Base-by-base conservation (phyloP, 139 green algal genomes). In the Micromonas pusilla region DNA sequence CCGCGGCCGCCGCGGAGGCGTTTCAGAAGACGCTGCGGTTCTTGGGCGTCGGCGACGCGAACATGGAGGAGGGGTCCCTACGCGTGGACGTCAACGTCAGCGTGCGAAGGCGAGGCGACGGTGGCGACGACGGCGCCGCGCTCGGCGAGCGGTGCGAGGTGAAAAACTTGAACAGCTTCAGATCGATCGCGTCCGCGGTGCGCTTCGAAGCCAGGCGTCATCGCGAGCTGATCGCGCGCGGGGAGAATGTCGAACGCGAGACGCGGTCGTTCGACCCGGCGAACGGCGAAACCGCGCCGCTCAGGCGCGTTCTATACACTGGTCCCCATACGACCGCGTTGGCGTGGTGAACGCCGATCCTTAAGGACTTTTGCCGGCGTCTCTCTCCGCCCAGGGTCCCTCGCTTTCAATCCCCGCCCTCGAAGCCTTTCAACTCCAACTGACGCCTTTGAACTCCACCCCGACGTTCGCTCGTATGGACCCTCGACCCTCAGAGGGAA, bases 81-180 rank as follows among this genome's bases (percentile, higher is more conserved):
- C 74, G 74, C 21, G 52, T 67, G 1, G 74, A 80, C 74, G 74
- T 80, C 21, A 80, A 80, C 63, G 74, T 80, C 31, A 33, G 21
- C 4, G 37, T 73, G 30, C 13, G 37, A 75, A 75, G 1, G 31
- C 26, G 76, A 80, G 26, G 30, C 72, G 30, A 81, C 76, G 37
- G 39, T 76, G 2, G 2, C 3, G 45, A 75, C 76, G 1, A 38
- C 74, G 13, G 38, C 37, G 38, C 57, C 1, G 21, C 52, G 26
- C 90, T 97, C 67, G 95, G 95, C 54, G 97, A 92, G 62, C 96
- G 96, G 74, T 33, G 97, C 77, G 94, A 98, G 83, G 86, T 98
- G 70, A 98, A 98, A 85, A 98, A 98, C 87, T 95, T 98, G 90
- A 98, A 98, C 89, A 91, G 81, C 57, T 97, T 98, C 81, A 86